Base-by-base conservation (phyloP, 768 basidiomycete species). In the Serendipita sp. region DNA sequence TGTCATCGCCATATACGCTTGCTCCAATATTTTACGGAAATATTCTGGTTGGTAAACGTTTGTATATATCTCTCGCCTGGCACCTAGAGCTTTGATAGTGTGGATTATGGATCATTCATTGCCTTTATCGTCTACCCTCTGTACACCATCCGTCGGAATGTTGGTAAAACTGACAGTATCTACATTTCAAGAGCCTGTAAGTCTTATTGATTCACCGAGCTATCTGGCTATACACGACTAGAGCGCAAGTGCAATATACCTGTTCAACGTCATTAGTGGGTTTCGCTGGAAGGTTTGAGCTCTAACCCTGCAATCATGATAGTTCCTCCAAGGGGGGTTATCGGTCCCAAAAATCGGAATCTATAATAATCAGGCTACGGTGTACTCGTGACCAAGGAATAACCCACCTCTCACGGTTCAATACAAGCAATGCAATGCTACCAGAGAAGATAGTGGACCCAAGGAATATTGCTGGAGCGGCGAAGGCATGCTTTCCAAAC, bases 221-320 rank as follows among this genome's bases (percentile, higher is more conserved):
- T 41, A 41, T 13, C 13, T 41, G 41, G 13, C 7, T 13, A 41
- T 41, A 41, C 34, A 64, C 46, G 45, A 66, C 70, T 75, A 84
- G 65, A 83, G 67, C 3, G 77, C 78, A 66, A 85, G 73, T 11
- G 80, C 76, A 45, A 83, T 65, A 68, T 85, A 85, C 66, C 84
- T 84, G 67, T 7, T n/a, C 34, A 34, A 11, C 32, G 3, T 11
- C 34, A 54, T 38, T 70, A 60, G 67, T 68, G 60, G 54, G 7
- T n/a, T 18, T 5, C 1, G 35, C 8, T 1, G 32, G 52, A 11
- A 63, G 2, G 60, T 7, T 30, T 63, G 44, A 15, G 35, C 11
- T 67, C 83, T 75, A 70, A 86, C 85, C 86, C 86, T 36, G 81
- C 81, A 68, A 86, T 85, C 82, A 85, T 83, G 1, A 81, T 62